Base-by-base conservation (phyloP, 306 rosid species). In the Calophaca sinica region DNA sequence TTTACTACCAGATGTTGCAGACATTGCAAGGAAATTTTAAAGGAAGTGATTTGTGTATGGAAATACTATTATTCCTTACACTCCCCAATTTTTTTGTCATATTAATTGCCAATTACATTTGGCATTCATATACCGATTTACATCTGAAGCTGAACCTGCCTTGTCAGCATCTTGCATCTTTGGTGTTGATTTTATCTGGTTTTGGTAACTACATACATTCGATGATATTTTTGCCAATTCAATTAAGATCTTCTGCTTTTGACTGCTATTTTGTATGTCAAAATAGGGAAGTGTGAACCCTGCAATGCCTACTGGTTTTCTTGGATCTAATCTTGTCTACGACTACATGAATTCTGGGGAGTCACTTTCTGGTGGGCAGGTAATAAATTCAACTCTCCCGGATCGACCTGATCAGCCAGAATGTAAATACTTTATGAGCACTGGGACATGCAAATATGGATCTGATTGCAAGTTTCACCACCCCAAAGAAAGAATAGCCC, bases 331-430 rank as follows among this genome's bases (percentile, higher is more conserved):
- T 83, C 76, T 85, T 74, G 68, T 82, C 7, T 93, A 89, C 76
- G 81, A 80, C 68, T 71, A 79, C 42, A 80, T 72, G 77, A 89
- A 77, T 79, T 87, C 51, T 49, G 86, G 87, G 1, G 91, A 87
- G 35, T 78, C 83, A 8, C 84, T 83, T 83, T 84, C 90, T 50
- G 80, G 86, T 2, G 89, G 88, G 70, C 96, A 87, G 81, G 77
- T 73, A 59, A 35, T 88, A 52, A 86, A 35, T 81, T 78, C 78
- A 31, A 32, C 52, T 35, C 93, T 91, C 53, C 97, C 97, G 0
- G 93, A 93, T 80, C 85, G 98, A 67, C 97, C 96, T 8, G 92
- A 89, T 71, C 96, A 93, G 72, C 98, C 97, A 2, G 93, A 91
- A 81, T 93, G 98, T 73, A 91, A 88, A 70, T 86, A 87, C 80